phyloP scores from a whole-genome alignment of 2,329 filamentous ascomycete genomes.

The Bisporella sp. region DNA sequence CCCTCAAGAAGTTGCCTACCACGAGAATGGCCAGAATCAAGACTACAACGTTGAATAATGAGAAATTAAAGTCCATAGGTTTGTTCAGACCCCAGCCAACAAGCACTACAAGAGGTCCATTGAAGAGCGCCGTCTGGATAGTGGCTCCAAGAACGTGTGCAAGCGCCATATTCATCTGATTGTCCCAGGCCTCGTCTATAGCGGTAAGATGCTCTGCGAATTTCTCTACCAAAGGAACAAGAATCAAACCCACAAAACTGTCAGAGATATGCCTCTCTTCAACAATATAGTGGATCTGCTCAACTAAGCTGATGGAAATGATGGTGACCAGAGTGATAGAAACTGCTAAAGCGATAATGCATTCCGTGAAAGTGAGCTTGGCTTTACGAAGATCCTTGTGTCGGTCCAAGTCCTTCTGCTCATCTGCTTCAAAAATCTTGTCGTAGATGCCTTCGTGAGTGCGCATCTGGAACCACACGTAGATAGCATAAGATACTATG shows the following conservation, averaged over 20 bases:
- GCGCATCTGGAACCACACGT: conserved; percentile 64
- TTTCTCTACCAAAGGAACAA: conserved; percentile 79
- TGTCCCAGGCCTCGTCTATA: conserved; percentile 77
- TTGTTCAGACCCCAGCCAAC: conserved; percentile 72
- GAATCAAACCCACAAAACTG: conserved; percentile 62
- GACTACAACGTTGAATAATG: conserved; percentile 80
- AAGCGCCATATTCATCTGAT: conserved; percentile 49
- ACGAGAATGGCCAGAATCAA: conserved; percentile 79
- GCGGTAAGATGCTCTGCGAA: conserved; percentile 79
- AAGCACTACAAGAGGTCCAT: conserved; percentile 74
- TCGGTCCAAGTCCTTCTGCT: conserved; percentile 58
- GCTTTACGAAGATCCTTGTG: conserved; percentile 51
- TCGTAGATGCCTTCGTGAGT: conserved; percentile 74
- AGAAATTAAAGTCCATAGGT: conserved; percentile 74
- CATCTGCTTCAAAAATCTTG: conserved; percentile 64
- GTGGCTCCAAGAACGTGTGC: conserved; percentile 53
- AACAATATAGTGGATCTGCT: conserved; percentile 61
- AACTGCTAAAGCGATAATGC: conserved; percentile 55
- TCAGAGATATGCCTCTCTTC: conserved; percentile 43
- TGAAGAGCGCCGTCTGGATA: conserved; percentile 84
- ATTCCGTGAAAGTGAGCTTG: conserved; percentile 72
- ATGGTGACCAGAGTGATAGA: conserved; percentile 64
- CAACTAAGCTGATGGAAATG: conserved; percentile 59
- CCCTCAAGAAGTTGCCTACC: conserved; percentile 79
- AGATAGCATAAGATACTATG: conserved; percentile 61